phyloP scores from a whole-genome alignment of 805 yeast genomes.

The Barnettozyma pratensis region DNA sequence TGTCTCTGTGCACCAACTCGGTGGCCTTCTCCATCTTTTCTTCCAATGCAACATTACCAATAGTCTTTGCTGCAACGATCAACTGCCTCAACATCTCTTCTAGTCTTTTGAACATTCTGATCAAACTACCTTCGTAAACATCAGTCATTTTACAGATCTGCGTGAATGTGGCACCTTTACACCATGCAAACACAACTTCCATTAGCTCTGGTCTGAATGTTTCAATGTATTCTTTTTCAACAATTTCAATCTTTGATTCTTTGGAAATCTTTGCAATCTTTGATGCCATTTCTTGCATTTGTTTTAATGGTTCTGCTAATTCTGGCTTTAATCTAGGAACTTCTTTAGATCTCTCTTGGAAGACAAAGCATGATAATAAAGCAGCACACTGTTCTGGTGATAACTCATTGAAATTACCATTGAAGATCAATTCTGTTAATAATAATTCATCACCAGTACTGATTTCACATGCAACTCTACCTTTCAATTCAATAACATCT shows the following conservation, averaged over 20 bases:
- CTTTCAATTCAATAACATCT: conserved; percentile 93
- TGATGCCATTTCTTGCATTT: conserved; percentile 85
- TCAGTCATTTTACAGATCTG: conserved; percentile 99
- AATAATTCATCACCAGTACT: conserved; percentile 81
- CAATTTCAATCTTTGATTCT: conserved; percentile 85
- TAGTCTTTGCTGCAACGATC: conserved; percentile 87
- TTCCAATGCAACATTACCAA: conserved; percentile 84
- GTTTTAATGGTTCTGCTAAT: conserved; percentile 85
- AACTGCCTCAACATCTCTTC: conserved; percentile 92
- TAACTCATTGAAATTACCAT: conserved; percentile 89
- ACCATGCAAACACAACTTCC: conserved; percentile 98
- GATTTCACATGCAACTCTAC: conserved; percentile 96
- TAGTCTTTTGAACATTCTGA: conserved; percentile 88
- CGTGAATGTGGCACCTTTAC: conserved; percentile 91
- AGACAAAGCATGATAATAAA: conserved; percentile 87
- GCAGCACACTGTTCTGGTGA: conserved; percentile 91
- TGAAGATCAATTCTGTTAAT: conserved; percentile 88
- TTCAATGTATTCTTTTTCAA: conserved; percentile 90
- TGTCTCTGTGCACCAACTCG: conserved; percentile 88
- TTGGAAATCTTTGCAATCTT: conserved; percentile 84
- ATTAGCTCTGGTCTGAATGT: conserved; percentile 87
- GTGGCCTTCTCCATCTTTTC: conserved; percentile 84
- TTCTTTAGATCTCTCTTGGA: conserved; percentile 93
- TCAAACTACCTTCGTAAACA: conserved; percentile 94
- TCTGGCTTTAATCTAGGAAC: conserved; percentile 83